These are phyloP conservation scores for Scheffersomyces segobiensis DNA, from an alignment of 1,139 yeast species.

Conservation along the genomic window DNA sequence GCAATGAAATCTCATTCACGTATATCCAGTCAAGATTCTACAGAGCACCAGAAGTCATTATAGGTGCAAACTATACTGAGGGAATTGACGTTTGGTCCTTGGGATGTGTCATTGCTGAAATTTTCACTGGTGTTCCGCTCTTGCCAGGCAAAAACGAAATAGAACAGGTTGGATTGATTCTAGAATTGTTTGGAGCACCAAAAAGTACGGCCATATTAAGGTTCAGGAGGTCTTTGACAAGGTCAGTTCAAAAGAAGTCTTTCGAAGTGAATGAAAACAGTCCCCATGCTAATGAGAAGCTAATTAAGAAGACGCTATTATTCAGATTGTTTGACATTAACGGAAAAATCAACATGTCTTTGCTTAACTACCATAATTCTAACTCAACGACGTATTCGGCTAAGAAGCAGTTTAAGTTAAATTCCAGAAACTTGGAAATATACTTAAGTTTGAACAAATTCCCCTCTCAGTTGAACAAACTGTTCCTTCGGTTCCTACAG, in stretches of 20 bases:
- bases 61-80: constrained; percentile 73
- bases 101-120: constrained; percentile 25
- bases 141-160: constrained; percentile 24
- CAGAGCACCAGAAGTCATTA: constrained; percentile 75
- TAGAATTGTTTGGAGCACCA: constrained; percentile 25
- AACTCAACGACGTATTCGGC: constrained; percentile 14
- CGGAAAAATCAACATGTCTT: constrained; percentile 37
- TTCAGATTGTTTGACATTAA: constrained; percentile 39
- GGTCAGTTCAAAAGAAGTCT: constrained; percentile 6
- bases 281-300: constrained; percentile 10
- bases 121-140: constrained; percentile 21
- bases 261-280: constrained; percentile 5
- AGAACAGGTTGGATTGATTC: constrained; percentile 22
- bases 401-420: constrained; percentile 28
- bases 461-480: constrained; percentile 12
- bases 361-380: constrained; percentile 24
- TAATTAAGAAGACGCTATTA: constrained; percentile 11
- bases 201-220: constrained; percentile 9
- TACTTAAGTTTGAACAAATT: constrained; percentile 40
- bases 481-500: constrained; percentile 33
- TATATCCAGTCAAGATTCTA: constrained; percentile 67
- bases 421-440: constrained; percentile 40
- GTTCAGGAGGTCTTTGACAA: constrained; percentile 7
- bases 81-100: constrained; percentile 36
- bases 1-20: constrained; percentile 49